Percentiles rank a stretch among this genome's conserved stretches.
phyloP scores from a whole-genome alignment of 305 asterid genomes.

The Fraxinus platypoda region DNA sequence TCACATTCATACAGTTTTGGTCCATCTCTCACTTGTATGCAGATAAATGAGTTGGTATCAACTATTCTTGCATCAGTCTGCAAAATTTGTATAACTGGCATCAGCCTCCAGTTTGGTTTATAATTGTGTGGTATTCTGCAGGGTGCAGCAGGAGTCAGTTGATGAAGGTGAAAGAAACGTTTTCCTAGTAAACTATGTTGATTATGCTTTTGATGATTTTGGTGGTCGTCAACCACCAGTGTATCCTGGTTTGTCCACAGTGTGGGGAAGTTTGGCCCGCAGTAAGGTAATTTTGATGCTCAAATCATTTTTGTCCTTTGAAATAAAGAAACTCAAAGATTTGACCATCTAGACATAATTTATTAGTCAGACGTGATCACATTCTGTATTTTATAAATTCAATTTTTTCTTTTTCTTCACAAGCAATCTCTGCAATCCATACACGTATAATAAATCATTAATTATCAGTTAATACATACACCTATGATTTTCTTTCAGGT shows the following conservation, averaged over 20 bases:
- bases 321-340: constrained; percentile 15
- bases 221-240: constrained; percentile 99
- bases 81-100: constrained; percentile 12
- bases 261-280: constrained; percentile 99
- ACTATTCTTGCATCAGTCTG: constrained; percentile 19
- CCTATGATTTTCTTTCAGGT: neutral
- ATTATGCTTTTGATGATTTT: constrained; percentile 93
- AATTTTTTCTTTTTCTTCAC: neutral
- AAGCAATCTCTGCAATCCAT: neutral
- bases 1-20: neutral
- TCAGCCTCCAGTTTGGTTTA: constrained; percentile 23
- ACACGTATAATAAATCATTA: neutral
- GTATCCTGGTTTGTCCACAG: constrained; percentile 96
- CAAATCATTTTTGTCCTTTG: neutral
- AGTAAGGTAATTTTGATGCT: constrained; percentile 69
- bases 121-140: constrained; percentile 31
- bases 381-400: neutral
- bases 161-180: constrained; percentile 97
- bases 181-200: constrained; percentile 88
- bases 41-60: constrained; percentile 19
- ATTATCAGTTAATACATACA: constrained; percentile 10
- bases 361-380: neutral
- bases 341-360: neutral
- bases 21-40: constrained; percentile 14
- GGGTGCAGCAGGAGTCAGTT: constrained; percentile 98